Evolutionary conservation across 2,329 filamentous ascomycete genomes (phyloP), one percentile per base, ranked within the genome.

Genomic region (Cladosporium sp.): DNA sequence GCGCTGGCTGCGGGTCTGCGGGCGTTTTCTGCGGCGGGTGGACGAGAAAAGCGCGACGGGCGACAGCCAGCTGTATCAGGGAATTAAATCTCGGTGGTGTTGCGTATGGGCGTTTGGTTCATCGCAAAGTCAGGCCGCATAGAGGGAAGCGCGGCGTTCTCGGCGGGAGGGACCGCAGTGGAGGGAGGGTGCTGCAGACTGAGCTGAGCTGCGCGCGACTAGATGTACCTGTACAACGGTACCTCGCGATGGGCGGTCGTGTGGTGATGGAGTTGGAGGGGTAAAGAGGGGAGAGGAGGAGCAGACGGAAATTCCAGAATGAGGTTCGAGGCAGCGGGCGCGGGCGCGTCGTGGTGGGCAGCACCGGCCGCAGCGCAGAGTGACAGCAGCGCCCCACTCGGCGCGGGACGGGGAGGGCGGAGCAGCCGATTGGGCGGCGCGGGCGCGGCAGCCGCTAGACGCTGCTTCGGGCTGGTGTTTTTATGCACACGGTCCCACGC

Each of bases 61-160:
- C 32, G 28, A 53, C 60, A 54, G 58, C 60, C 61, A 62, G 59
- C 61, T 56, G 58, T 52, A 31, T 52, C 49, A 49, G 49, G 51
- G 52, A 42, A 52, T 59, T 62, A 60, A 61, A 58, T 57, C 33
- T 46, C 58, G 51, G 46, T 49, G 44, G 46, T 53, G 34, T 53
- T 50, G 57, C 49, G 48, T 50, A 50, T 50, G 40, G 48, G 48
- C 48, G 40, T 50, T 37, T 42, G 46, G 40, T 43, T 50, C 40
- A 43, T 43, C 10, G 48, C 48, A 43, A 33, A 35, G 48, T 50
- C 48, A 50, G 41, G 41, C 48, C 40, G 41, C 48, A 50, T 50
- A 48, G n/a, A 37, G 42, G 48, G 40, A 40, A 40, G 48, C 40
- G 19, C 42, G 19, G 35, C n/a, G n/a, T 38, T 14, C 8, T n/a